Percentiles rank a stretch among this genome's conserved stretches.
Evolutionary conservation across 345 rosid genomes (phyloP).

Genomic region (Mallotus nudiflorus): DNA sequence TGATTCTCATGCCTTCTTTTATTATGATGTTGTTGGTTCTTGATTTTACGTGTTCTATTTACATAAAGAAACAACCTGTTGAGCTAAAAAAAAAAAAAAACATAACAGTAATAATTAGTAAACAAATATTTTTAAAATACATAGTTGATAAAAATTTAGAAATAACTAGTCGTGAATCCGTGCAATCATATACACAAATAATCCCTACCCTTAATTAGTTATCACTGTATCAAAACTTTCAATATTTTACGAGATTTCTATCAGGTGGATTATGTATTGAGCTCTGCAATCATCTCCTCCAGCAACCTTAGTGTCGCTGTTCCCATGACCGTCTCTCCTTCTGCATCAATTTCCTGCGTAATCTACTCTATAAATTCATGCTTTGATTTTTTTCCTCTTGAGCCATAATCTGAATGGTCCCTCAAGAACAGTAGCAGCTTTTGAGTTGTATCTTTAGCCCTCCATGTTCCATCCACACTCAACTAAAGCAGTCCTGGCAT

Average conservation of each 20-base stretch:
- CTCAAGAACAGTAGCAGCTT: slow-evolving; percentile 61
- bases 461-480: slow-evolving; percentile 67
- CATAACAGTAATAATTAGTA: too few relatives aligned
- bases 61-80: too few relatives aligned
- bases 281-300: slow-evolving; percentile 79
- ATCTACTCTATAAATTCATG: slow-evolving; percentile 40
- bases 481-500: slow-evolving; percentile 81
- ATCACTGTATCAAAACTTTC: slow-evolving; percentile 1
- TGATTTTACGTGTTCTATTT: too few relatives aligned
- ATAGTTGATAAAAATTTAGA: too few relatives aligned
- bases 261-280: slow-evolving; percentile 34
- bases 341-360: slow-evolving; percentile 66
- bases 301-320: slow-evolving; percentile 48
- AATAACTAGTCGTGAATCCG: too few relatives aligned
- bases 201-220: background rate
- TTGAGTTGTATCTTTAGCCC: slow-evolving; percentile 61
- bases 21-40: too few relatives aligned
- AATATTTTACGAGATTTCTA: too few relatives aligned
- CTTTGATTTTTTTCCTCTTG: slow-evolving; percentile 39
- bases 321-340: slow-evolving; percentile 46
- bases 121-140: too few relatives aligned
- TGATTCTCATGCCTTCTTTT: too few relatives aligned
- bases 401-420: slow-evolving; percentile 43
- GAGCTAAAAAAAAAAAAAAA: too few relatives aligned
- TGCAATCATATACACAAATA: background rate